Base-by-base conservation (phyloP, 805 yeast genomes). In the Diddensiella santjacobensis region DNA sequence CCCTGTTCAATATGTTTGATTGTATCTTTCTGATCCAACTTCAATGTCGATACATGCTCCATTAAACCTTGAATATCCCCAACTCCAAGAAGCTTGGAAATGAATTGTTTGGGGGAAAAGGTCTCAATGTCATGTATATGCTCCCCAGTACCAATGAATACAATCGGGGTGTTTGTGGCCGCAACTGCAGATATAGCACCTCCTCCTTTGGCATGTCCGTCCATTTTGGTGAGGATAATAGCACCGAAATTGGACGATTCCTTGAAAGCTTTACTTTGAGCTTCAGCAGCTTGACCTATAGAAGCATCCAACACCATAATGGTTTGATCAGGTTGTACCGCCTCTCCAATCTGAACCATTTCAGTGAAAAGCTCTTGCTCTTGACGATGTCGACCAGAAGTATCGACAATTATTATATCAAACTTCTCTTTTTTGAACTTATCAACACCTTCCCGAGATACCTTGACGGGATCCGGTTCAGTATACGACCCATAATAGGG, bases 161-260 rank as follows among this genome's bases (percentile, higher is more conserved):
- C 87, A 57, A 91, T 84, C 4, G 99, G 99, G 0, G 98, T 93
- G 47, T 86, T 77, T 2, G 98, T 91, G 2, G 96, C 93, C 1
- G 99, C 99, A 47, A 91, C 97, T 0, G 99, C 99, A 35, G 96
- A 88, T 47, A 91, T 90, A 24, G 99, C 99, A 74, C 99, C 99
- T 71, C 99, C 99, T 66, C 99, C 99, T 70, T 86, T 91, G 33
- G 98, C 99, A 62, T 93, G 97, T 45, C 98, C 98, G 69, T 91
- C 99, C 95, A 91, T 82, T 67, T 91, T 91, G 19, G 99, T 91
- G 63, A 91, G 75, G 51, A 91, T 84, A 54, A 91, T 91, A 22
- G 97, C 89, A 59, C 99, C 99, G 62, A 93, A 93, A 63, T 91
- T 83, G 3, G 96, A 75, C 26, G 90, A 80, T 45, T 90, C 96